These are phyloP conservation scores for Aspergillus clavatus DNA, from an alignment of 2,329 filamentous ascomycete species.

Conservation along the genomic window DNA sequence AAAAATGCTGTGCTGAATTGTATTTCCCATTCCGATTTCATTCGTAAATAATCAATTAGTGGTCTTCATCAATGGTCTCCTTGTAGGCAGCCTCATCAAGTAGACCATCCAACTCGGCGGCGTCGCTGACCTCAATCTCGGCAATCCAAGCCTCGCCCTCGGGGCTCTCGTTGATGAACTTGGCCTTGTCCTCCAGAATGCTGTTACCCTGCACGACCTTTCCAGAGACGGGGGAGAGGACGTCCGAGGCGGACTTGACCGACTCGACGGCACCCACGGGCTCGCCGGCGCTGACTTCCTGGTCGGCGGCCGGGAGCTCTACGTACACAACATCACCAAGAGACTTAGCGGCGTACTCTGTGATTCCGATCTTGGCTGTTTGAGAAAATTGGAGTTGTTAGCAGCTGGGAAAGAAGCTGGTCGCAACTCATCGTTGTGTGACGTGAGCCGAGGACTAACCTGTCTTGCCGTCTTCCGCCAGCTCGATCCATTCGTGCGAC, in stretches of 20 bases:
- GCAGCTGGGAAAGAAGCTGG: not conserved
- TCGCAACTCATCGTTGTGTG: not conserved
- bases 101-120: constrained; percentile 65
- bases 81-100: constrained; percentile 78
- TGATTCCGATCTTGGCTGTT: constrained; percentile 75
- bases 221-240: constrained; percentile 81
- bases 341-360: constrained; percentile 81
- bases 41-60: constrained; percentile 7
- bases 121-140: constrained; percentile 71
- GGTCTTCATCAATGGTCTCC: constrained; percentile 58
- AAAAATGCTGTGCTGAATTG: constrained; percentile 2
- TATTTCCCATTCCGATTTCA: not conserved
- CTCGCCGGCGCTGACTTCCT: constrained; percentile 70
- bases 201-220: constrained; percentile 70
- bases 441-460: constrained; percentile 41
- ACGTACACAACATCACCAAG: constrained; percentile 97
- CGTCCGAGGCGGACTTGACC: constrained; percentile 97
- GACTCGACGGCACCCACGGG: constrained; percentile 93
- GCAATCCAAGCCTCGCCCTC: constrained; percentile 93
- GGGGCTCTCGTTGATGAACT: constrained; percentile 81
- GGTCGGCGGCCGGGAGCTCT: constrained; percentile 73
- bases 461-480: constrained; percentile 74
- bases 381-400: not conserved
- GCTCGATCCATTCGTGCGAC: constrained; percentile 97
- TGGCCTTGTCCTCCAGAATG: constrained; percentile 75